A percentile compares a stretch with the other conserved stretches of the same genome.
Evolutionary conservation across 2,329 filamentous ascomycete species (phyloP).

Genomic region (Claviceps monticola): DNA sequence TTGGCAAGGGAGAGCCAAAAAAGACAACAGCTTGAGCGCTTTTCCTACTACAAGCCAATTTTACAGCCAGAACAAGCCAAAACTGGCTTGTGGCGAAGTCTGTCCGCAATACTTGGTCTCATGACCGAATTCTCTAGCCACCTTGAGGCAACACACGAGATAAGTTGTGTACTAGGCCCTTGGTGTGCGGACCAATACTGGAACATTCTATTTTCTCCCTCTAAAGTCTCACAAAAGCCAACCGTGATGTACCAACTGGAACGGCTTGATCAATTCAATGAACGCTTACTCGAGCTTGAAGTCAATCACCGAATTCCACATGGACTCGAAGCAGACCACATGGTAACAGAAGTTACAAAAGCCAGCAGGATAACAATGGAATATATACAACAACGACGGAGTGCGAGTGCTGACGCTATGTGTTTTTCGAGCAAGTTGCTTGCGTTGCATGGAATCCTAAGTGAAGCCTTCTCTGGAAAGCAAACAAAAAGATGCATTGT

Average conservation of each 20-base stretch:
- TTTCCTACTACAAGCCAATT: slow-evolving; percentile 29
- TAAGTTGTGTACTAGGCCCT: slow-evolving; percentile 54
- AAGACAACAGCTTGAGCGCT: slow-evolving; percentile 35
- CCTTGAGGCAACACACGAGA: slow-evolving; percentile 44
- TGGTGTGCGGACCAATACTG: slow-evolving; percentile 83
- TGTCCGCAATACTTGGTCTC: slow-evolving; percentile 32
- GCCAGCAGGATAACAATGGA: neutral
- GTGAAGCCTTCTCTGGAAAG: slow-evolving; percentile 49
- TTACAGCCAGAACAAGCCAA: slow-evolving; percentile 30
- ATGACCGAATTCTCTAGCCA: slow-evolving; percentile 37
- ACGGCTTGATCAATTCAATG: neutral
- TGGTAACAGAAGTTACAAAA: neutral
- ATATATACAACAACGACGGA: neutral
- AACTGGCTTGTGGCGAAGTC: slow-evolving; percentile 48
- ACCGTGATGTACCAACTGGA: slow-evolving; percentile 20
- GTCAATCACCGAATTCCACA: neutral
- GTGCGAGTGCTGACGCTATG: slow-evolving; percentile 8
- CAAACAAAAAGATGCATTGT: slow-evolving; percentile 52
- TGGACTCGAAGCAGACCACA: neutral
- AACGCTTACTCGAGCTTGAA: neutral
- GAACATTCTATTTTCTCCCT: slow-evolving; percentile 48
- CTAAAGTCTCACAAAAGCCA: slow-evolving; percentile 47
- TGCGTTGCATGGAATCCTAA: slow-evolving; percentile 45
- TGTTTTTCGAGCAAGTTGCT: slow-evolving; percentile 62
- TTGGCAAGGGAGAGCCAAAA: slow-evolving; percentile 12